phyloP scores from a whole-genome alignment of 2,329 filamentous ascomycete species.

The Onygenales sp. region DNA sequence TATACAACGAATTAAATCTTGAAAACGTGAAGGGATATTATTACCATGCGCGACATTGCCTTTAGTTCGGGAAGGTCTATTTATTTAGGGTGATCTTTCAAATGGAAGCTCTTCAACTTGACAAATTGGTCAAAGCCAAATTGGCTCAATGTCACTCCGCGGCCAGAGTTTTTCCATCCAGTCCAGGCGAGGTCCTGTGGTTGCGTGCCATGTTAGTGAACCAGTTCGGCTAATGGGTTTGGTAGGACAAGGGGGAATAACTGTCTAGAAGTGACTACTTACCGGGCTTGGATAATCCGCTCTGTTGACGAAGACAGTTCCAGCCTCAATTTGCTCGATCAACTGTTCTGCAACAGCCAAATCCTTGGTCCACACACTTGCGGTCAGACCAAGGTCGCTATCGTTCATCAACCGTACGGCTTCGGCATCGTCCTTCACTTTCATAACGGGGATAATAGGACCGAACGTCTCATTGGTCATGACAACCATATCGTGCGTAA shows the following conservation, averaged over 20 bases:
- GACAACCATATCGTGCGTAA: conserved; percentile 73
- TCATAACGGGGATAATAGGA: conserved; percentile 82
- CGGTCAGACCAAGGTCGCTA: conserved; percentile 85
- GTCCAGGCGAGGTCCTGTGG: conserved; percentile 84
- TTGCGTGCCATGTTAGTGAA: conserved; percentile 14
- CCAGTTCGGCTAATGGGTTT: conserved; percentile 3
- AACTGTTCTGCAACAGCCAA: conserved; percentile 64
- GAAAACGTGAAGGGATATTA: conserved; percentile 16
- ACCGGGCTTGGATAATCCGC: conserved; percentile 87
- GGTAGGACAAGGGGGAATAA: conserved; percentile 7
- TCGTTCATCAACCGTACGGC: conserved; percentile 86
- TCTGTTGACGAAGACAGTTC: conserved; percentile 92
- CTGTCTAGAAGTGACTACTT: conserved; percentile 35
- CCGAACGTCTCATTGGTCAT: conserved; percentile 96
- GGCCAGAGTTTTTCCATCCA: conserved; percentile 94
- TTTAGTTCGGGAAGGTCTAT: neutral
- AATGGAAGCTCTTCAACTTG: conserved; percentile 89
- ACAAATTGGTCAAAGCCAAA: conserved; percentile 95
- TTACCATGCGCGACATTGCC: too few species aligned
- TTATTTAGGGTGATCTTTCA: conserved; percentile 65
- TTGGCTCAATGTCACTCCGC: conserved; percentile 76
- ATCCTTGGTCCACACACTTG: conserved; percentile 97
- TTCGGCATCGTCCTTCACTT: conserved; percentile 70
- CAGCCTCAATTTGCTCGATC: conserved; percentile 73
- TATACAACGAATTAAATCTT: neutral